phyloP scores from a whole-genome alignment of 139 green algal species.

The Klebsormidium nitens region DNA sequence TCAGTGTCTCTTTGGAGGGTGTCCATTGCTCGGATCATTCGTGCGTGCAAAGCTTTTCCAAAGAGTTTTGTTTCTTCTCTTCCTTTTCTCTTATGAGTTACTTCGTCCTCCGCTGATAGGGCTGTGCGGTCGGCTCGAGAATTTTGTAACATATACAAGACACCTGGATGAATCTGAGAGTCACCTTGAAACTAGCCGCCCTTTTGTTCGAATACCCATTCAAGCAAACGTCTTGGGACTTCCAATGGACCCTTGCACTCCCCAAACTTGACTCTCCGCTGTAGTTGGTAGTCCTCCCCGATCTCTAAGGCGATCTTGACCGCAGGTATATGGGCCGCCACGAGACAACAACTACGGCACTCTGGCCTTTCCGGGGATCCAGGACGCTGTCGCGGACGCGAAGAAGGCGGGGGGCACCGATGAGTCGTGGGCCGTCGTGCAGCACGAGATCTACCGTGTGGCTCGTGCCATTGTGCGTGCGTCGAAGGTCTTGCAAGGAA shows the following conservation, averaged over 20 bases:
- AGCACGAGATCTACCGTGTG: constrained; percentile 27
- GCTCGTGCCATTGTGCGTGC: constrained; percentile 5
- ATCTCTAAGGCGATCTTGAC: constrained; percentile 1
- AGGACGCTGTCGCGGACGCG: constrained; percentile 9
- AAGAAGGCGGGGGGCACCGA: neutral
- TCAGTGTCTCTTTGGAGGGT: too few species aligned
- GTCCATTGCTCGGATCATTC: too few species aligned
- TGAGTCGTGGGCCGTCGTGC: neutral
- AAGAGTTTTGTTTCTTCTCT: too few species aligned
- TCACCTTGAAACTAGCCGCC: neutral
- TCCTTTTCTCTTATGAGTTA: too few species aligned
- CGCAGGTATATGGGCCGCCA: constrained; percentile 30
- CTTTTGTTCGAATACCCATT: too few species aligned
- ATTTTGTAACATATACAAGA: neutral
- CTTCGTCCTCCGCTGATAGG: too few species aligned
- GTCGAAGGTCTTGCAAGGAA: constrained; percentile 1
- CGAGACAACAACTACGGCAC: constrained; percentile 22
- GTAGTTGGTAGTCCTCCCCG: constrained; percentile 1
- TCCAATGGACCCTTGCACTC: too few species aligned
- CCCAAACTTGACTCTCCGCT: neutral
- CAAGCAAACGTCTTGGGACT: too few species aligned
- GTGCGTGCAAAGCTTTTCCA: too few species aligned
- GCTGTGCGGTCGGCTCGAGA: too few species aligned
- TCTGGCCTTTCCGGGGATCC: constrained; percentile 14
- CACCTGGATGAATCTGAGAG: neutral